Evolutionary conservation across 345 rosid genomes (phyloP).

Genomic region (Gossypium sturtianum): DNA sequence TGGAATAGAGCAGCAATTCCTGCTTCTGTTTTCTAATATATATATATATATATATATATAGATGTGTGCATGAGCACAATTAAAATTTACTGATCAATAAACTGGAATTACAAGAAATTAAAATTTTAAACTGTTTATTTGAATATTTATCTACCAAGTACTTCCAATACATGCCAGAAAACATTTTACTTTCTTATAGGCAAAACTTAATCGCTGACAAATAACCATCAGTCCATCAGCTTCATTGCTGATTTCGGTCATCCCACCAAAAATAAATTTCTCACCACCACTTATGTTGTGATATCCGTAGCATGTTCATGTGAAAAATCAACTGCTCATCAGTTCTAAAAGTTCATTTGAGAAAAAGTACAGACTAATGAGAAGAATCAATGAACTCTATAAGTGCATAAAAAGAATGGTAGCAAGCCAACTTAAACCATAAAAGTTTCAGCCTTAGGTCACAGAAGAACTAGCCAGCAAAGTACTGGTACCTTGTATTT

Average conservation of each 20-base stretch:
- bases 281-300: neutral
- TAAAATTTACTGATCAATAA: neutral
- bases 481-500: neutral
- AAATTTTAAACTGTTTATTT: neutral
- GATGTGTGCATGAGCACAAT: neutral
- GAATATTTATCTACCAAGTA: neutral
- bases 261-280: neutral
- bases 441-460: neutral
- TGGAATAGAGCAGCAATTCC: neutral
- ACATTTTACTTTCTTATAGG: neutral
- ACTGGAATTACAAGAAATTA: neutral
- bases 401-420: no score
- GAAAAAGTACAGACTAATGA: neutral
- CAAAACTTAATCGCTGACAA: neutral
- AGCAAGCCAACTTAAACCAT: neutral
- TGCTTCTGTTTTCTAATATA: neutral
- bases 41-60: neutral
- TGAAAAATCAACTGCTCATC: neutral
- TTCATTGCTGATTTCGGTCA: neutral
- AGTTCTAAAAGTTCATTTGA: neutral
- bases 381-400: no score
- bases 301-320: neutral
- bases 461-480: neutral
- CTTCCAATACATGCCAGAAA: neutral
- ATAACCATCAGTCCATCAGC: neutral